A percentile compares a stretch with the other conserved stretches of the same genome.
phyloP scores from a whole-genome alignment of 2,329 filamentous ascomycete species.

The Stromatinia cepivora region DNA sequence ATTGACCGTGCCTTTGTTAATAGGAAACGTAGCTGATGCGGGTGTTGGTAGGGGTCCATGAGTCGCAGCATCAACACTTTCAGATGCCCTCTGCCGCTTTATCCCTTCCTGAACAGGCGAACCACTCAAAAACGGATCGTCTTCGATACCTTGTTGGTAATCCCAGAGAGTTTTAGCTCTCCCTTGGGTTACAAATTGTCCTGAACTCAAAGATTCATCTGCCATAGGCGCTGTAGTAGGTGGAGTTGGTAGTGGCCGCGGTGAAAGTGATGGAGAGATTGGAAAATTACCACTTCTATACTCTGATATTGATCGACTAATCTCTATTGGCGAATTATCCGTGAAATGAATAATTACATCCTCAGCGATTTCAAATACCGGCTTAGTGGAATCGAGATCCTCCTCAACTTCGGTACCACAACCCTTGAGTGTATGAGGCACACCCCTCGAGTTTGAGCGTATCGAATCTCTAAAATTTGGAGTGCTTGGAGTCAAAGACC shows the following conservation, averaged over 20 bases:
- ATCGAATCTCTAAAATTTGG: constrained; percentile 13
- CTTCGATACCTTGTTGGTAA: constrained; percentile 22
- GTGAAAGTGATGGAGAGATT: constrained; percentile 22
- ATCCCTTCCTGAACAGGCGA: constrained; percentile 18
- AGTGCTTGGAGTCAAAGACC: constrained; percentile 33
- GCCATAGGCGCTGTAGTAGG: constrained; percentile 9
- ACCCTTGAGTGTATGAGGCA: background rate
- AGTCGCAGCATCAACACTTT: background rate
- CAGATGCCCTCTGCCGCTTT: background rate
- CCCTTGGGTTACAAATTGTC: background rate
- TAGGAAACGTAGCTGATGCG: background rate
- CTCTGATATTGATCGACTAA: constrained; percentile 44
- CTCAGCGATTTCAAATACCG: constrained; percentile 55
- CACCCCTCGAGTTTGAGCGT: background rate
- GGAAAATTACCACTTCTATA: constrained; percentile 48
- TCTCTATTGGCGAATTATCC: constrained; percentile 49
- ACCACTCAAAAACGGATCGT: constrained; percentile 24
- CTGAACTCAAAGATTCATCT: background rate
- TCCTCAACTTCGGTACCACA: constrained; percentile 40
- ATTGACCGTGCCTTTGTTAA: background rate
- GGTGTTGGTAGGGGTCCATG: constrained; percentile 18
- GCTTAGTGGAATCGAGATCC: constrained; percentile 34
- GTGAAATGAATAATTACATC: constrained; percentile 58
- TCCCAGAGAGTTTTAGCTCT: background rate
- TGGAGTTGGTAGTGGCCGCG: constrained; percentile 17